A percentile compares a stretch with the other conserved stretches of the same genome.
Evolutionary conservation across 129 eudicot species (phyloP).

Genomic region (Dittrichia graveolens): DNA sequence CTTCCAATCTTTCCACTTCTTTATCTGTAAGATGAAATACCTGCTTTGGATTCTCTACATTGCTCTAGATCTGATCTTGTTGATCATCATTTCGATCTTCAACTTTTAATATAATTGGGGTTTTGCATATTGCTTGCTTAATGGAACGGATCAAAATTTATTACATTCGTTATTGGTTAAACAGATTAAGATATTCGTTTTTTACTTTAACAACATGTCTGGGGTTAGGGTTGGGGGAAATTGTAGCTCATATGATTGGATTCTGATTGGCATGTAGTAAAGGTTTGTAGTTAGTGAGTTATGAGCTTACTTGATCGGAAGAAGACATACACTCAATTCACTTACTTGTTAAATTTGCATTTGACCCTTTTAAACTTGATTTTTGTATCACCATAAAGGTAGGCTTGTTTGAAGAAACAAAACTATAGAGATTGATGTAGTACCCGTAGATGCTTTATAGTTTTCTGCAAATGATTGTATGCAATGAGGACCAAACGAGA

Average conservation of each 20-base stretch:
- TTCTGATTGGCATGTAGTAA: slow-evolving; percentile 1
- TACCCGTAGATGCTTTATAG: neutral
- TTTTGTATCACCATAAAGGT: neutral
- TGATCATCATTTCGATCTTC: slow-evolving; percentile 21
- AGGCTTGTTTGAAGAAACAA: neutral
- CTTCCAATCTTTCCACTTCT: slow-evolving; percentile 20
- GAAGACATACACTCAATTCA: neutral
- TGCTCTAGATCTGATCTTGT: slow-evolving; percentile 38
- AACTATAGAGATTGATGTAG: neutral
- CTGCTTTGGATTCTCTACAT: slow-evolving; percentile 20
- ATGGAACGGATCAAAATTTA: neutral
- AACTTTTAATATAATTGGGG: neutral
- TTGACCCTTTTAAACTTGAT: neutral
- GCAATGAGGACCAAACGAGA: no score
- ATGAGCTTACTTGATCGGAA: slow-evolving; percentile 8
- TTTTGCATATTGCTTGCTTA: slow-evolving; percentile 14
- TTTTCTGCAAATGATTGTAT: slow-evolving; percentile 12
- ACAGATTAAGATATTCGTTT: neutral
- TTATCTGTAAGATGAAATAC: neutral
- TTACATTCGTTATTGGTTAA: neutral
- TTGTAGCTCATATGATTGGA: slow-evolving; percentile 17
- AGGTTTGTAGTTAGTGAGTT: neutral
- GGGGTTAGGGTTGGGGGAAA: slow-evolving; percentile 6
- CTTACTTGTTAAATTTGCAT: neutral
- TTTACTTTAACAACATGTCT: neutral